Evolutionary conservation across 2,329 filamentous ascomycete species (phyloP).

Genomic region (Botrytis fragariae): DNA sequence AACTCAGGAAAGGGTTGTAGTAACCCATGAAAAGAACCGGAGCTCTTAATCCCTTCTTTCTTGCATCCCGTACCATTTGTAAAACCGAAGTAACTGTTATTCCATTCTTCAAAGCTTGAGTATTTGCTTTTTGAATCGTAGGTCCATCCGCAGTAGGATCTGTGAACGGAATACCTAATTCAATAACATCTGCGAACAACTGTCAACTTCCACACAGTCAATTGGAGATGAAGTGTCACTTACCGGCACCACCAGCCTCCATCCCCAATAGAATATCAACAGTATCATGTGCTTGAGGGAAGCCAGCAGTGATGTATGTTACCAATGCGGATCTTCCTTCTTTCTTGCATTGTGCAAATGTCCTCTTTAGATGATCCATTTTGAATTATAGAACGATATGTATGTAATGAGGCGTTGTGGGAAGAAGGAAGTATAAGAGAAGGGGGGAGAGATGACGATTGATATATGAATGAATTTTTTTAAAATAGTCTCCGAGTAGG

Average conservation of each 20-base stretch:
- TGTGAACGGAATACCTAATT: conserved; percentile 94
- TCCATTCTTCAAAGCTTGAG: conserved; percentile 81
- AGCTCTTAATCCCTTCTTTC: conserved; percentile 71
- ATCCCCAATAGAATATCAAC: conserved; percentile 82
- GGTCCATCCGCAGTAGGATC: conserved; percentile 98
- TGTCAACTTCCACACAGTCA: conserved; percentile 5
- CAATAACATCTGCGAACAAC: conserved; percentile 73
- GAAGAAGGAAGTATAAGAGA: neutral
- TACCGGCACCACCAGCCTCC: conserved; percentile 89
- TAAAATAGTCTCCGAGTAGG: neutral
- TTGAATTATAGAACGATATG: conserved; percentile 26
- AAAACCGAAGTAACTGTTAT: conserved; percentile 79
- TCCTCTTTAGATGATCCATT: conserved; percentile 51
- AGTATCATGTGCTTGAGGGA: conserved; percentile 77
- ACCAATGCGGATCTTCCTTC: conserved; percentile 67
- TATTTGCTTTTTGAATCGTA: conserved; percentile 95
- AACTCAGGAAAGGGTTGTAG: conserved; percentile 93
- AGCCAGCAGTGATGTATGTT: conserved; percentile 95
- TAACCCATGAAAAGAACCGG: conserved; percentile 97
- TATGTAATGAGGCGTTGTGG: neutral
- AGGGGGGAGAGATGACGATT: neutral
- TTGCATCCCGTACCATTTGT: conserved; percentile 78
- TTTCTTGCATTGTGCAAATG: conserved; percentile 56
- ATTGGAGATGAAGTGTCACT: conserved; percentile 28
- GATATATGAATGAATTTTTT: neutral